phyloP scores from a whole-genome alignment of 495 filamentous ascomycete species.

The Alectoria sarmentosa region DNA sequence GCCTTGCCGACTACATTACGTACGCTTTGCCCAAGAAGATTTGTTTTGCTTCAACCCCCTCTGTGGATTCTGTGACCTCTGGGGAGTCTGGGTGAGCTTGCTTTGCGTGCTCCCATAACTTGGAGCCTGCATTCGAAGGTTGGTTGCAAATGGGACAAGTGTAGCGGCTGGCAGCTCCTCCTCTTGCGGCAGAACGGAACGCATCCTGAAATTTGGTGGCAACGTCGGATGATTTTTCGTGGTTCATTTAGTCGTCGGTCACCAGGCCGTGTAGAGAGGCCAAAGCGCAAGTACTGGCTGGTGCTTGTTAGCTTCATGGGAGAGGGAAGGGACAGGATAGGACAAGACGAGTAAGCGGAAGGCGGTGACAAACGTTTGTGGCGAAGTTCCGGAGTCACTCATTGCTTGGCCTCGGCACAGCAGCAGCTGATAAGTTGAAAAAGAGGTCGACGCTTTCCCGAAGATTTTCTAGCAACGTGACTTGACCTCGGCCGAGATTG shows the following conservation, averaged over 20 bases:
- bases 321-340: no score
- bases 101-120: slow-evolving; percentile 20
- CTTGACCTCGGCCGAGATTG: no score
- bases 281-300: background rate
- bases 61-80: background rate
- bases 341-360: background rate
- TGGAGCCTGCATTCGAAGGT: slow-evolving; percentile 3
- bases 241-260: background rate
- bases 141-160: slow-evolving; percentile 14
- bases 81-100: slow-evolving; percentile 7
- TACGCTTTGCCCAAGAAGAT: background rate
- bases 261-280: background rate
- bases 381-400: background rate
- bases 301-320: background rate
- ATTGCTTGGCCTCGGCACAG: background rate
- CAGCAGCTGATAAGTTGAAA: no score
- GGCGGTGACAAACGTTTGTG: background rate
- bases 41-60: slow-evolving; percentile 1
- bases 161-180: slow-evolving; percentile 7
- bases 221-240: background rate
- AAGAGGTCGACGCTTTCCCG: no score
- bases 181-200: background rate
- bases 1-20: background rate
- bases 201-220: slow-evolving; percentile 1
- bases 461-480: no score